These are phyloP conservation scores for Candida pseudoglaebosa DNA, from an alignment of 805 yeast species.

Conservation along the genomic window DNA sequence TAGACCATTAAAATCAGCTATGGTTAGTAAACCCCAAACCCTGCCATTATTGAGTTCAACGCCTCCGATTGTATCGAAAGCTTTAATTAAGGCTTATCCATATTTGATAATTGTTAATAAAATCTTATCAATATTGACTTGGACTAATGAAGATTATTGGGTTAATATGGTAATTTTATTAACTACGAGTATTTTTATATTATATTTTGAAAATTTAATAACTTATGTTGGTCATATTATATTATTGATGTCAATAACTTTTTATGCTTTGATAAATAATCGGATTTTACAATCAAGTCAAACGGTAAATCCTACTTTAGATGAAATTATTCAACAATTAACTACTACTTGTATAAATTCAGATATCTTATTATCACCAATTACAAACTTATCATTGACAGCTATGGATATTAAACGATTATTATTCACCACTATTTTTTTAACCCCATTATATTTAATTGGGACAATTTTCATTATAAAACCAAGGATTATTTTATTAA, in stretches of 20 bases:
- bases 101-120: constrained; percentile 72
- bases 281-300: constrained; percentile 53
- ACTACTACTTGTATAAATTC: constrained; percentile 71
- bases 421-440: constrained; percentile 75
- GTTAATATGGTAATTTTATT: constrained; percentile 60
- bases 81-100: constrained; percentile 80
- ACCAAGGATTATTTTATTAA: constrained; percentile 63
- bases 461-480: constrained; percentile 63
- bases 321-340: constrained; percentile 75
- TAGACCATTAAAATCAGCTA: constrained; percentile 1
- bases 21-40: constrained; percentile 41
- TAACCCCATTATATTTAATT: constrained; percentile 80
- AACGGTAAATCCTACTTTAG: constrained; percentile 71
- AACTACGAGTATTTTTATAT: constrained; percentile 51
- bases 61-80: constrained; percentile 86
- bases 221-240: constrained; percentile 81
- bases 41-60: constrained; percentile 85
- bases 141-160: constrained; percentile 89
- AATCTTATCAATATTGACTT: constrained; percentile 68
- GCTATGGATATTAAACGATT: constrained; percentile 76
- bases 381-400: constrained; percentile 68
- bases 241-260: constrained; percentile 56
- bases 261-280: constrained; percentile 56
- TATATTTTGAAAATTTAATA: constrained; percentile 76
- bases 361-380: constrained; percentile 76